Evolutionary conservation across 306 rosid species (phyloP), one percentile per base, ranked within the genome.

Genomic region (Sechiopsis laciniata): DNA sequence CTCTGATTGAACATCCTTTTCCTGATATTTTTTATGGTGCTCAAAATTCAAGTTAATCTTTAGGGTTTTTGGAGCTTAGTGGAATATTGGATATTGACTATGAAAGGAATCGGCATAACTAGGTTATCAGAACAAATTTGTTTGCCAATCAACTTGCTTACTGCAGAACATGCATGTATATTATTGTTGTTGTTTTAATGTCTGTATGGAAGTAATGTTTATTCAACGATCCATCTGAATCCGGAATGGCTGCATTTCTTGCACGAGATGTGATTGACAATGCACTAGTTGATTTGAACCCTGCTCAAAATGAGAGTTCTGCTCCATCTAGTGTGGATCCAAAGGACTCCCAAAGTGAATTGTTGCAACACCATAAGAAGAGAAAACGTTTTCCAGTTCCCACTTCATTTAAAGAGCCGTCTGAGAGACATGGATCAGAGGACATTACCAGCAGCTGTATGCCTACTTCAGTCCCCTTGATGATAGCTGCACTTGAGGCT

Each of bases 401-500:
- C 2, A 84, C 81, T 78, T 80, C 86, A 72, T 81, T 82, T 61
- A 80, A 77, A 76, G 83, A 84, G 78, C 66, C 75, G 80, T 80
- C 29, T 21, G 82, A 79, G 45, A 57, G 80, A 51, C 77, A 80
- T 74, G 79, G 62, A 79, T 79, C 78, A 65, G 82, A 77, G 40
- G 84, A 74, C 74, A 74, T 74, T 63, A 65, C 73, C 54, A 81
- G 88, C 74, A 81, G 63, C 74, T 29, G 11, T 56, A 13, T 58
- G 6, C 48, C 50, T 17, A 73, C 84, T 67, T 88, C 90, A 73
- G 75, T 89, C 66, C 76, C 86, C 54, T 71, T 90, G 82, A 83
- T 85, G 87, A 84, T 90, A 78, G 98, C 98, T 46, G 96, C 95
- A 68, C 88, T 94, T 21, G 90, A 89, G 80, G 83, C 97, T 42